Base-by-base conservation (phyloP, 2,329 filamentous ascomycete genomes). In the Xylariaceae sp. region DNA sequence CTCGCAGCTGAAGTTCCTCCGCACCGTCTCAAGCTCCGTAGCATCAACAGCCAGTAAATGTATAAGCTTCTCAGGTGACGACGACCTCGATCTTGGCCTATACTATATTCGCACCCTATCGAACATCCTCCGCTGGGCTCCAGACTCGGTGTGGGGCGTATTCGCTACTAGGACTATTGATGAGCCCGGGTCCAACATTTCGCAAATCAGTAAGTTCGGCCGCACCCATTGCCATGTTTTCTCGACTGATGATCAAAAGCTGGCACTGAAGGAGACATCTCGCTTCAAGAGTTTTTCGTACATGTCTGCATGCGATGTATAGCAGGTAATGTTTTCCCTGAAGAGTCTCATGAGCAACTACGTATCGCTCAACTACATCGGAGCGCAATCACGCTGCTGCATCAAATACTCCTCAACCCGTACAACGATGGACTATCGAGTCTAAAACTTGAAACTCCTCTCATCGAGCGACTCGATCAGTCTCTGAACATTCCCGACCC, bases 41-140 rank as follows among this genome's bases (percentile, higher is more conserved):
- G 65, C 58, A 39, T 49, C 61, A n/a, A 44, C 57, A 6, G 53
- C 61, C 42, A 62, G 57, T 51, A 58, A 56, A 17, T 66, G 62
- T 31, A 60, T 62, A 32, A 62, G 57, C 6, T 75, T 81, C 51
- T 71, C 69, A 3, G 72, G 75, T 40, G 76, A 82, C 6, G 83
- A 90, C 54, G 87, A 95, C 57, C 75, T 90, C 7, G 86, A 87
- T 53, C 78, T 90, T 49, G 89, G 85, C 53, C 71, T 89, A 2
- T 95, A 96, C 66, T 86, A 92, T 60, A 70, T 96, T 17, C 81
- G 82, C 45, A 86, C 87, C 2, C 67, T 96, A 1, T 83, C 83
- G 5, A 87, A 89, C 56, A 77, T 95, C 22, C 71, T 96, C 14
- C 76, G 80, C 22, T 84, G 82, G 67, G 81, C 82, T 49, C 86